Base-by-base conservation (phyloP, 1,139 yeast genomes). In the Meyerozyma smithsonii region DNA sequence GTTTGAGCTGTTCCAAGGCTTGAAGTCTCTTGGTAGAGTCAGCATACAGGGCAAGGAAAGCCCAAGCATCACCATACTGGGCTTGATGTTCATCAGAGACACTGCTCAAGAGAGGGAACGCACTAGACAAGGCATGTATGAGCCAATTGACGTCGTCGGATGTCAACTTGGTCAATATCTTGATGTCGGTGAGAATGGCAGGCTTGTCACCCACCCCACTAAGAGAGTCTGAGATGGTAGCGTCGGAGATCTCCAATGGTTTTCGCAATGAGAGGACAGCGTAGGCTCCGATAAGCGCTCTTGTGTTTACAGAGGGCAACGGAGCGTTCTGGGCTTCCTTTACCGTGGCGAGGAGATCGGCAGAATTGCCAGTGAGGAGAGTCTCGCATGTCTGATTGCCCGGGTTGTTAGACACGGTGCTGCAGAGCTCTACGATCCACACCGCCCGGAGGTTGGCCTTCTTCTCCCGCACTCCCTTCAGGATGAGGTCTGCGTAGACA, bases 391-490 rank as follows among this genome's bases (percentile, higher is more conserved):
- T 35, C 8, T 32, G 34, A 30, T 40, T 39, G n/a, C 36, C 28
- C 12, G 36, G 36, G 15, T 30, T 38, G 12, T 37, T 28, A 34
- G 41, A 37, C 37, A 51, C 40, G 42, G 51, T 37, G 37, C 61
- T 53, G 11, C 78, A 84, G 24, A 81, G 55, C 6, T 77, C 65
- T 26, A 71, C 56, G 39, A 75, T 72, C 97, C 97, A 92, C 18
- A 79, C 64, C 50, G 77, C 79, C 48, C 83, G 76, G 28, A 86
- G 59, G 28, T 74, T 75, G 8, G 73, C 61, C 48, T 85, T 85
- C 49, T 84, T 74, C 28, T 86, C 92, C 11, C 62, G 54, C 12
- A 89, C 63, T 0, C 96, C 97, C 19, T 66, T 60, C 16, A 61
- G 58, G 26, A 85, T 57, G 12, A 26, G 15, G 69, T 66, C 10